phyloP scores from a whole-genome alignment of 331 rosid genomes.

The Phaseolus coccineus region DNA sequence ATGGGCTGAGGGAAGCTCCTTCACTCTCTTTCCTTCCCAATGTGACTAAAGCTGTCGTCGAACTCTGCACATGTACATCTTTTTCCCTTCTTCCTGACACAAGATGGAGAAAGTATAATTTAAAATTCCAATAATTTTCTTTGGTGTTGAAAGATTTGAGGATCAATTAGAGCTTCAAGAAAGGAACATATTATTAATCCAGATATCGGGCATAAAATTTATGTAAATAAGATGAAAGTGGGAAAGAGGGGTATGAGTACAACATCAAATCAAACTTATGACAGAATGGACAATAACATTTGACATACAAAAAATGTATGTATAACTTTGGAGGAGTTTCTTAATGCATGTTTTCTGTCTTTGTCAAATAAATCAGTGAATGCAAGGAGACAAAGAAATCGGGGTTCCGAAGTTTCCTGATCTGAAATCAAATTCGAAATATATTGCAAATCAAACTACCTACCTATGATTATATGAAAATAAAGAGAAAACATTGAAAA shows the following conservation, averaged over 20 bases:
- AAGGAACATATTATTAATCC: background rate
- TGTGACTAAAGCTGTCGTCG: background rate
- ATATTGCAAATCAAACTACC: constrained; percentile 10
- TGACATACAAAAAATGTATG: background rate
- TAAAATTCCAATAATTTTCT: background rate
- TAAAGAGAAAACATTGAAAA: constrained; percentile 10
- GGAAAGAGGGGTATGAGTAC: background rate
- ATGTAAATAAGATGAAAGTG: background rate
- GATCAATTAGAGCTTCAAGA: background rate
- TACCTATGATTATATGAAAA: background rate
- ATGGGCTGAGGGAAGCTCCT: constrained; percentile 90
- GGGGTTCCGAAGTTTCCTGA: constrained; percentile 16
- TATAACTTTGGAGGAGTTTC: background rate
- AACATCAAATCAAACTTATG: constrained; percentile 20
- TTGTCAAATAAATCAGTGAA: constrained; percentile 15
- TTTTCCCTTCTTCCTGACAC: background rate
- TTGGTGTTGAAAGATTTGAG: background rate
- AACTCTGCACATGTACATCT: background rate
- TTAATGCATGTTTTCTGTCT: background rate
- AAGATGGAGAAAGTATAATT: background rate
- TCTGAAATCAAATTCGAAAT: constrained; percentile 22
- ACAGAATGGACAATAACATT: background rate
- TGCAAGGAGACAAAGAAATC: background rate
- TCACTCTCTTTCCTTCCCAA: constrained; percentile 48
- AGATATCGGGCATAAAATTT: background rate